Evolutionary conservation across 805 yeast species (phyloP), one percentile per base, ranked within the genome.

Genomic region (Myxozyma mucilagina): DNA sequence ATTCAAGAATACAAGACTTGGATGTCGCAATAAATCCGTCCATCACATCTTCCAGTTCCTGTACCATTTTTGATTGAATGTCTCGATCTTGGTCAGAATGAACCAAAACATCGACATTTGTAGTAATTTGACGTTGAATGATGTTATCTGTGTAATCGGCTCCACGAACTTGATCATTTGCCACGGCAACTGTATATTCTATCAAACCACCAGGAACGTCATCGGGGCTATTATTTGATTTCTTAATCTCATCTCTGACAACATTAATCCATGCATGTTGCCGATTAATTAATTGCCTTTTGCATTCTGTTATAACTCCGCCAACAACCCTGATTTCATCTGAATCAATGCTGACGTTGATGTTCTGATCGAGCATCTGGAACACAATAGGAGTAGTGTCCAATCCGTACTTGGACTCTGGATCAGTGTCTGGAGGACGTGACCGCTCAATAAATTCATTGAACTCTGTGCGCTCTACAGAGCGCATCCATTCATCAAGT

Each of bases 301-400:
- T 82, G 78, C 91, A 88, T 61, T 86, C 84, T 55, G 82, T 85
- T 14, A 90, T 83, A 11, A 90, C 94, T 29, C 93, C 94, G 11
- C 86, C 85, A 38, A 90, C 77, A 32, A 90, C 87, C 64, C 86
- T 82, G 6, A 91, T 90, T 73, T 89, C 91, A 3, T 90, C 89
- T 2, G 93, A 84, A 36, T 87, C 92, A 0, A 91, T 89, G 0
- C 96, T 94, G 6, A 88, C 92, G 63, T 88, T 96, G 14, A 90
- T 86, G 72, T 91, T 96, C 70, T 90, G 96, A n/a, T 87, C 85
- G 60, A 90, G 83, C 86, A 90, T 87, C 63, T 88, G 84, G 72
- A 89, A 85, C 34, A 91, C 86, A 4, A 87, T 86, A 62, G 85
- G 87, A 56, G 90, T 87, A 57, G 90, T 94, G 57, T 90, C 90